phyloP scores from a whole-genome alignment of 768 basidiomycete species.

The Leccinum imitatum region DNA sequence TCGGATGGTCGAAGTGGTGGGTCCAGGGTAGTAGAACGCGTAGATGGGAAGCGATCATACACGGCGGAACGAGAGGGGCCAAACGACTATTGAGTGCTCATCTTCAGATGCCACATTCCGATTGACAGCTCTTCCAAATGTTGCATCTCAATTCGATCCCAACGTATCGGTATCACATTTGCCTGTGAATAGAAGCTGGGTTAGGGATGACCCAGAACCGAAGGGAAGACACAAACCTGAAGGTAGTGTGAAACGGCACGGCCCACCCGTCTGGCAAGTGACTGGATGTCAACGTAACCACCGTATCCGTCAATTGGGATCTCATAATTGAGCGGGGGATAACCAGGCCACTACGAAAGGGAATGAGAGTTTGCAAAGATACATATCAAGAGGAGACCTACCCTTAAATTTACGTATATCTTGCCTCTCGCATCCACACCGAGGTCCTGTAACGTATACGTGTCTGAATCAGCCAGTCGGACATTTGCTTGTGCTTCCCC shows the following conservation, averaged over 20 bases:
- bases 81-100: conserved; percentile 33
- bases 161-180: conserved; percentile 66
- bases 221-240: conserved; percentile 44
- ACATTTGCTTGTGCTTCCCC: conserved; percentile 67
- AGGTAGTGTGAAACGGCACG: conserved; percentile 75
- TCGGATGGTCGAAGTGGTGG: conserved; percentile 9
- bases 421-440: conserved; percentile 60
- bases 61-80: conserved; percentile 2
- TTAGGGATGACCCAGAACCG: conserved; percentile 10
- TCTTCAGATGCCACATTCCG: conserved; percentile 74
- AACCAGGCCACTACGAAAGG: conserved; percentile 63
- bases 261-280: conserved; percentile 65
- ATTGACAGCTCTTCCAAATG: conserved; percentile 67
- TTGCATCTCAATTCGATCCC: conserved; percentile 68
- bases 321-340: conserved; percentile 69
- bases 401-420: conserved; percentile 63
- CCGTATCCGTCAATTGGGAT: conserved; percentile 69
- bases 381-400: conserved; percentile 32
- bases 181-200: conserved; percentile 40
- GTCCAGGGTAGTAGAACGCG: conserved; percentile 7
- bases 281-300: conserved; percentile 62
- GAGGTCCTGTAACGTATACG: conserved; percentile 63
- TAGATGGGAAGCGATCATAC: conserved; percentile 12
- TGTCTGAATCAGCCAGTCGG: conserved; percentile 58
- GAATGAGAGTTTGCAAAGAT: conserved; percentile 1